These are phyloP conservation scores for Cubamyces lactineus DNA, from an alignment of 768 basidiomycete genomes.

Conservation along the genomic window DNA sequence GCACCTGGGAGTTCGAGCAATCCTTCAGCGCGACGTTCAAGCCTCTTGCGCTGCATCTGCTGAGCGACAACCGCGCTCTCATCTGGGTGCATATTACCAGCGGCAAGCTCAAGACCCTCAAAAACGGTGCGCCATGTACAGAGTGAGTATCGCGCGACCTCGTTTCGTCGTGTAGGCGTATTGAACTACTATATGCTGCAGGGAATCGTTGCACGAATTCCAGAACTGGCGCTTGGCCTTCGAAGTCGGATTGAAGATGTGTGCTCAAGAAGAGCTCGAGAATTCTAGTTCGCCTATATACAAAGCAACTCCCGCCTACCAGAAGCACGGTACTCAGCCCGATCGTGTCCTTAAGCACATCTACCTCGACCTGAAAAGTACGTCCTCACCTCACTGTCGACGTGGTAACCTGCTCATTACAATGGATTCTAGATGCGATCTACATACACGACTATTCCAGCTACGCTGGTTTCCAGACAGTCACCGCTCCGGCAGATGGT, in stretches of 20 bases:
- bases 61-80: constrained; percentile 30
- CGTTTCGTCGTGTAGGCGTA: no score
- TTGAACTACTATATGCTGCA: neutral
- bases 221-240: constrained; percentile 34
- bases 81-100: constrained; percentile 30
- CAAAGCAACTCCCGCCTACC: constrained; percentile 22
- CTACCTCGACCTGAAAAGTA: constrained; percentile 31
- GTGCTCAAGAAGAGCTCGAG: constrained; percentile 24
- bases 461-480: constrained; percentile 27
- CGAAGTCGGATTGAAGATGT: constrained; percentile 34
- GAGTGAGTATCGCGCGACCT: constrained; percentile 10
- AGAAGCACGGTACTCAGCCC: constrained; percentile 14
- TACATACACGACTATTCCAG: constrained; percentile 33
- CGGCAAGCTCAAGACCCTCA: constrained; percentile 29
- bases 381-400: neutral
- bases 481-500: constrained; percentile 18
- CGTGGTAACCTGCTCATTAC: neutral
- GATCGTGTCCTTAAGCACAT: constrained; percentile 29
- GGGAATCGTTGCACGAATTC: constrained; percentile 28
- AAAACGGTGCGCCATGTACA: constrained; percentile 20
- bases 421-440: constrained; percentile 26
- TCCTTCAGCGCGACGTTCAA: constrained; percentile 31
- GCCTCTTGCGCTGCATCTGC: constrained; percentile 29
- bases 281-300: constrained; percentile 16
- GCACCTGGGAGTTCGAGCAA: constrained; percentile 22